These are phyloP conservation scores for Cryphonectria parasitica DNA, from an alignment of 2,329 filamentous ascomycete species.

Conservation along the genomic window DNA sequence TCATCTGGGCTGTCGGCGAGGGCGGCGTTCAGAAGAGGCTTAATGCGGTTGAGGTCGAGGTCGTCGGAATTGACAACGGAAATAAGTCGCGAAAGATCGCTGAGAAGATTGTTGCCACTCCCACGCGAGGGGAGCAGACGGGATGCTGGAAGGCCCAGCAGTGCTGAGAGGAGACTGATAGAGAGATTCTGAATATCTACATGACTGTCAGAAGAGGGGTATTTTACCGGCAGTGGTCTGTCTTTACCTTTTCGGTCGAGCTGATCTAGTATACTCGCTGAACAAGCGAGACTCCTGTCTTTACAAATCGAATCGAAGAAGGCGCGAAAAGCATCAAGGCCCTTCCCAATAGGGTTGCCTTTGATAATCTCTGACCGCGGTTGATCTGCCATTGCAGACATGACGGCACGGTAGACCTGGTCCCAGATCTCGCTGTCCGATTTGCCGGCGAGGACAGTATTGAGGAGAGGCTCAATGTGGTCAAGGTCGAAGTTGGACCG, in stretches of 20 bases:
- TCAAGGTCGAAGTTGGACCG: neutral
- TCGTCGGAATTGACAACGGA: neutral
- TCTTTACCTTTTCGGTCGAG: slow-evolving; percentile 1
- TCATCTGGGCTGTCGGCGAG: neutral
- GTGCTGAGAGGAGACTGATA: neutral
- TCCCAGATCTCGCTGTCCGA: no score
- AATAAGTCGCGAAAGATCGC: slow-evolving; percentile 39
- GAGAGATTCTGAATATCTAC: neutral
- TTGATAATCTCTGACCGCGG: slow-evolving; percentile 7
- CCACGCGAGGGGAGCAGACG: slow-evolving; percentile 33
- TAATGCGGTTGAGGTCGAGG: neutral
- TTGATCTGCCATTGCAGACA: slow-evolving; percentile 36
- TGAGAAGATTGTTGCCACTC: slow-evolving; percentile 42
- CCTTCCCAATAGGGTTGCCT: neutral
- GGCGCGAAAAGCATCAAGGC: neutral
- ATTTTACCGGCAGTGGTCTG: neutral
- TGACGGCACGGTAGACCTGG: slow-evolving; percentile 17
- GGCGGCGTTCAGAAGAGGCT: neutral
- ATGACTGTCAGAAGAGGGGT: neutral
- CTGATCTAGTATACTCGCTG: neutral
- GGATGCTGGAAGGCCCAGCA: neutral
- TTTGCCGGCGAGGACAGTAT: no score
- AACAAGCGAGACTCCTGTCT: neutral
- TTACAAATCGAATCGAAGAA: neutral
- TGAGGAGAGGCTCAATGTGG: neutral